A percentile compares a stretch with the other conserved stretches of the same genome.
These are phyloP conservation scores for Candida freyschussii DNA, from an alignment of 1,139 yeast species.

Conservation along the genomic window DNA sequence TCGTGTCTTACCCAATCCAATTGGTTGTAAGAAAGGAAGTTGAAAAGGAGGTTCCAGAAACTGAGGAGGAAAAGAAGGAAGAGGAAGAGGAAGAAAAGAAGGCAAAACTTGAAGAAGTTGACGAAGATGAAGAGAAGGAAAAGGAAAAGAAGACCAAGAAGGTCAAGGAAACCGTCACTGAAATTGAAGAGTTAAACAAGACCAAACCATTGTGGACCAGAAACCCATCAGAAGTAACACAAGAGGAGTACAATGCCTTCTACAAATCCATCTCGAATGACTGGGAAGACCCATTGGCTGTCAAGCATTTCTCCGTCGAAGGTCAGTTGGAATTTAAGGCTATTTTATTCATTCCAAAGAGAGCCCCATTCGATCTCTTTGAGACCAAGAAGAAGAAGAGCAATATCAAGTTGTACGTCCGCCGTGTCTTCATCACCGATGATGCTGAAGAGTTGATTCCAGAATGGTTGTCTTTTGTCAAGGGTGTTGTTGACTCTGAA, in stretches of 20 bases:
- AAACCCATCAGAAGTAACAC: constrained; percentile 95
- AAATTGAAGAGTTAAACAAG: constrained; percentile 96
- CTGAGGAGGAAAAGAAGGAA: constrained; percentile 56
- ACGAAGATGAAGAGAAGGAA: constrained; percentile 56
- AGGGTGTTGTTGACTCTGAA: constrained; percentile 99
- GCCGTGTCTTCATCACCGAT: constrained; percentile 99
- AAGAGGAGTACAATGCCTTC: constrained; percentile 98
- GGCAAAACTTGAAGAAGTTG: constrained; percentile 55
- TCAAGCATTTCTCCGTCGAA: constrained; percentile 99
- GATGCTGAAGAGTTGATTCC: constrained; percentile 99
- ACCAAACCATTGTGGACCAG: constrained; percentile 99
- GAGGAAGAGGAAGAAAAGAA: constrained; percentile 45
- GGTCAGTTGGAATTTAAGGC: constrained; percentile 99
- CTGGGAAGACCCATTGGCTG: constrained; percentile 99
- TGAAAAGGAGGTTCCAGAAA: constrained; percentile 87
- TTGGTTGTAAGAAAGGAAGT: constrained; percentile 98
- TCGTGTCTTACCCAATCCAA: constrained; percentile 98
- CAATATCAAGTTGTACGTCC: constrained; percentile 97
- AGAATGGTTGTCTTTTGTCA: constrained; percentile 96
- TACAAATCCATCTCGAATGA: constrained; percentile 99
- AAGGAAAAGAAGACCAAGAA: constrained; percentile 67
- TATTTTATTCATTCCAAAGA: constrained; percentile 94
- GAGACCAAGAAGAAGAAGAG: constrained; percentile 98
- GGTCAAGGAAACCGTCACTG: constrained; percentile 72
- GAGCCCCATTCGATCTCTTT: constrained; percentile 98